phyloP scores from a whole-genome alignment of 371 early-diverging fungal species.

The Gilbertella persicaria region DNA sequence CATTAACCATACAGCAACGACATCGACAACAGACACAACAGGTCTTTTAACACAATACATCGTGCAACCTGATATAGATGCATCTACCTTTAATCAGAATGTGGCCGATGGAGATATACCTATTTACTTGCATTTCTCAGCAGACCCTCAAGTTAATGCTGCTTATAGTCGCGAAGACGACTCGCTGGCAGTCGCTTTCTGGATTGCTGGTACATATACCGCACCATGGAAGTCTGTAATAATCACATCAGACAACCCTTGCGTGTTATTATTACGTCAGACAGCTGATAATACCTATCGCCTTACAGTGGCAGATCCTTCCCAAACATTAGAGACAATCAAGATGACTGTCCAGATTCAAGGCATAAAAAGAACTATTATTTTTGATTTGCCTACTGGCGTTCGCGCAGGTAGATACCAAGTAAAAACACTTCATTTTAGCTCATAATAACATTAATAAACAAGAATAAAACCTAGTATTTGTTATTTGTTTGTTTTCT shows the following conservation, averaged over 20 bases:
- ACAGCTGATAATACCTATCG: slow-evolving; percentile 2
- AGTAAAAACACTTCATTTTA: slow-evolving; percentile 6
- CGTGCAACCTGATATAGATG: slow-evolving; percentile 23
- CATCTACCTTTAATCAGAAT: slow-evolving; percentile 1
- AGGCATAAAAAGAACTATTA: background rate
- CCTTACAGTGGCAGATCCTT: slow-evolving; percentile 28
- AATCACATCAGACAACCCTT: slow-evolving; percentile 6
- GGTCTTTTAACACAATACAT: slow-evolving; percentile 19
- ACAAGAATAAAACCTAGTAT: too few species aligned
- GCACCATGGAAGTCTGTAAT: slow-evolving; percentile 18
- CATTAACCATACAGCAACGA: slow-evolving; percentile 12
- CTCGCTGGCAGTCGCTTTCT: slow-evolving; percentile 25
- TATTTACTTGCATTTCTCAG: slow-evolving; percentile 15
- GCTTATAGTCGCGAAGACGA: slow-evolving; percentile 17
- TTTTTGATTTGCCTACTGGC: slow-evolving; percentile 14
- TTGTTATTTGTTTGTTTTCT: too few species aligned
- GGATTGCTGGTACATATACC: slow-evolving; percentile 22
- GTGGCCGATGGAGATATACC: slow-evolving; percentile 1
- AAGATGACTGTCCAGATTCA: slow-evolving; percentile 11
- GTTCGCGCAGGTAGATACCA: slow-evolving; percentile 8
- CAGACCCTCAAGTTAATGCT: slow-evolving; percentile 23
- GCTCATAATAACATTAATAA: too few species aligned
- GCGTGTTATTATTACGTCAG: slow-evolving; percentile 12
- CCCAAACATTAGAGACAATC: slow-evolving; percentile 14
- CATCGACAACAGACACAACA: slow-evolving; percentile 7